phyloP scores from a whole-genome alignment of 2,329 filamentous ascomycete genomes.

The Fusarium sp. region DNA sequence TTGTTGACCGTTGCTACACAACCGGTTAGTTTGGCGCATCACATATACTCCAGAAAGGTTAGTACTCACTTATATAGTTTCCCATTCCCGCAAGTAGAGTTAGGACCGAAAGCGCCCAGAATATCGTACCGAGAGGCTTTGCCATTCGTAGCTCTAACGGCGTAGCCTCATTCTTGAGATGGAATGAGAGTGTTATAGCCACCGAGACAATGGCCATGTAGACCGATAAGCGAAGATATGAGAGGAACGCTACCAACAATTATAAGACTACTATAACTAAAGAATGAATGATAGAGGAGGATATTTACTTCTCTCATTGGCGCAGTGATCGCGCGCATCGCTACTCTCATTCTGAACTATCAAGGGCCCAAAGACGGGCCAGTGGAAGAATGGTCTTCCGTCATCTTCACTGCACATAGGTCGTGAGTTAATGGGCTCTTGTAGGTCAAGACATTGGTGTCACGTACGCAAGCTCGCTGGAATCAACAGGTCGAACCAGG shows the following conservation, averaged over 20 bases:
- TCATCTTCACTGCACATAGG: not conserved
- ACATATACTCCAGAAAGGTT: not conserved
- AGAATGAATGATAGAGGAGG: not conserved
- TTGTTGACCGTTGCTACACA: constrained; percentile 74
- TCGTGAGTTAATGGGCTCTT: not conserved
- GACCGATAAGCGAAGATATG: constrained; percentile 87
- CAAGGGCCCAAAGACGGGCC: constrained; percentile 73
- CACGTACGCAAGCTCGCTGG: constrained; percentile 54
- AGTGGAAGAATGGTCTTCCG: constrained; percentile 24
- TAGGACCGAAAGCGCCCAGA: constrained; percentile 84
- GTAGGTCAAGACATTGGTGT: not conserved
- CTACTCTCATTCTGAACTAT: constrained; percentile 80
- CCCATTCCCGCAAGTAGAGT: constrained; percentile 81
- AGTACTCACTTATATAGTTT: constrained; percentile 80
- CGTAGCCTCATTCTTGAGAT: constrained; percentile 80
- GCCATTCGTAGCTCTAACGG: constrained; percentile 80
- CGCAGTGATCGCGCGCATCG: constrained; percentile 82
- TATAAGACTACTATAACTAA: not conserved
- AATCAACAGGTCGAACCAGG: constrained; percentile 57
- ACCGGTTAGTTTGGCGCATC: not conserved
- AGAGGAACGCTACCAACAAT: constrained; percentile 73
- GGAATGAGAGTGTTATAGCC: constrained; percentile 93
- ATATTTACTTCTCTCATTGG: constrained; percentile 75
- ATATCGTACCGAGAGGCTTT: constrained; percentile 84
- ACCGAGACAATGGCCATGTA: constrained; percentile 92